Evolutionary conservation across 2,329 filamentous ascomycete species (phyloP), one percentile per base, ranked within the genome.

Genomic region (Hymenoscyphus linearis): DNA sequence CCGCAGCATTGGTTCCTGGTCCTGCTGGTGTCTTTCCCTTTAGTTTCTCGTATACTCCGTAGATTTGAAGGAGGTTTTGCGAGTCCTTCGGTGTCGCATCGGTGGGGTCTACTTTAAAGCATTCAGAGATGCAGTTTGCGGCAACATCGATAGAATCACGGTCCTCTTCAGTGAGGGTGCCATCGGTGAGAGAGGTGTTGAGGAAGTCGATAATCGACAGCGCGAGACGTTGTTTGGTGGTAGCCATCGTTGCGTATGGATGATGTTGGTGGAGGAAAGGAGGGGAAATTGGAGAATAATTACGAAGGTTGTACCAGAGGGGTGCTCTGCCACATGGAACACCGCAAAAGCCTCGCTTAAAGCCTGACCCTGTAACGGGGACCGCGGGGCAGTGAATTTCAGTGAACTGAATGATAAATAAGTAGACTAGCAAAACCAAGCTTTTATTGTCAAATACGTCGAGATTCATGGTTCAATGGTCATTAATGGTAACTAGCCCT

Each of bases 121-220:
- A 89, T 75, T 98, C 93, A 68, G 88, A 85, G 76, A 99, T 98
- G 79, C 93, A 97, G 78, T 93, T 93, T 74, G 90, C 84, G 67
- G 95, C 95, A 58, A 99, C 88, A 74, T 99, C 95, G 75, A 99
- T 90, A 66, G 89, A 93, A 73, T 99, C 95, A 69, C 88, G 85
- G 76, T 99, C 93, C 70, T 98, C 95, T 70, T 88, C 79, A 59
- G 88, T 83, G 62, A 99, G 84, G 52, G 92, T 96, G 71, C 95
- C 95, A 75, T 99, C 95, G 65, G 86, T 88, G 69, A 91, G 80
- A 53, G 92, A 96, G 62, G 85, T 87, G 70, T 84, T 84, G 64
- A 99, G 88, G 81, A 96, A 99, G 79, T 98, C 91, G 80, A 96
- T 91, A 76, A 99, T 93, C 70, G 95, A 91, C 74, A 99, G 90